phyloP scores from a whole-genome alignment of 148 eudicot species.

The Polygonum aviculare region DNA sequence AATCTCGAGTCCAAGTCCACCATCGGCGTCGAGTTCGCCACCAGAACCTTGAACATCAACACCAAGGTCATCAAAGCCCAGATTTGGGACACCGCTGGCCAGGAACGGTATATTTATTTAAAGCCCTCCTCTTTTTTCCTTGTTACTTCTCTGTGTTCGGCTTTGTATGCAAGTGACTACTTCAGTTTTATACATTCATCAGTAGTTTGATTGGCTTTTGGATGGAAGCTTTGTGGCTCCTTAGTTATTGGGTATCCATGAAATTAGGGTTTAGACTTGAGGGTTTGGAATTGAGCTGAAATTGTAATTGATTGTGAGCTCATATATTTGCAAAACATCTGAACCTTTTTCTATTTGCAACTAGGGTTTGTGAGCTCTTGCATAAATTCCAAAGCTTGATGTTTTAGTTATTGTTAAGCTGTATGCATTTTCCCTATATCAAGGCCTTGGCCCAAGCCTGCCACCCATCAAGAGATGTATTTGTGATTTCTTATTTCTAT shows the following conservation, averaged over 20 bases:
- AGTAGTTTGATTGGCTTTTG: not conserved
- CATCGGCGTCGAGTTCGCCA: constrained; percentile 52
- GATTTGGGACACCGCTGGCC: constrained; percentile 16
- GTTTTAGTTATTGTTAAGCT: too few species aligned
- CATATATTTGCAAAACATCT: not conserved
- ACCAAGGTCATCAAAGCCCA: constrained; percentile 49
- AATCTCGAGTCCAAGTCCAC: constrained; percentile 46
- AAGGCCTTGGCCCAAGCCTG: too few species aligned
- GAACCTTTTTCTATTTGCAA: not conserved
- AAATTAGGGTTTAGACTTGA: not conserved
- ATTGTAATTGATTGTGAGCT: not conserved
- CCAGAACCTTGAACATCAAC: constrained; percentile 29
- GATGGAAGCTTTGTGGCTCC: not conserved
- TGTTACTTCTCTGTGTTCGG: not conserved
- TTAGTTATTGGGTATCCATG: not conserved
- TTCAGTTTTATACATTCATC: not conserved
- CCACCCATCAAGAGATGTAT: too few species aligned
- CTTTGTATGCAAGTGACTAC: not conserved
- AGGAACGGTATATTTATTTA: not conserved
- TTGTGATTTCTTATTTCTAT: too few species aligned
- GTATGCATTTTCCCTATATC: not conserved
- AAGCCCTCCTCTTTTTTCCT: not conserved
- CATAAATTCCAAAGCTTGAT: not conserved
- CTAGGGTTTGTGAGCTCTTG: not conserved
- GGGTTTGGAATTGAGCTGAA: not conserved